Evolutionary conservation across 768 basidiomycete genomes (phyloP), one percentile per base, ranked within the genome.

Genomic region (Suillus decipiens): DNA sequence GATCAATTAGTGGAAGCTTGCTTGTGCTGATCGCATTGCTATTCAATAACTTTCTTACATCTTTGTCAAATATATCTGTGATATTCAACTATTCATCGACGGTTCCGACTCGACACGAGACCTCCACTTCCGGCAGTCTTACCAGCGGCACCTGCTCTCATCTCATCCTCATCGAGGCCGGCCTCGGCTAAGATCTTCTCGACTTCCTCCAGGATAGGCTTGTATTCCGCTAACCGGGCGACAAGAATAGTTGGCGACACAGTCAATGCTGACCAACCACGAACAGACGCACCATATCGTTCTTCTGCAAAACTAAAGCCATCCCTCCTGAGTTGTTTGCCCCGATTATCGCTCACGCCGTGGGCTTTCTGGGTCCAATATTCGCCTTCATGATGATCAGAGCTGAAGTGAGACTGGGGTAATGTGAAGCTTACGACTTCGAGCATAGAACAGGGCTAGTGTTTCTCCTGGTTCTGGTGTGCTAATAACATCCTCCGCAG

Each of bases 381-480:
- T 67, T 90, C 89, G 15, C 89, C 89, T 91, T 60, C n/a, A 24
- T 2, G 39, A 34, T 15, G 41, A 43, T 36, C 17, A 42, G 42
- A 1, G 6, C 17, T n/a, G 6, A 39, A 37, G 14, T 2, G 15
- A 37, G 62, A 42, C 31, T 42, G 34, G 9, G 5, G 15, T 36
- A n/a, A 0, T 14, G 10, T 2, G 42, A 8, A 24, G 80, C 89
- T 68, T 72, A 89, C 92, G 85, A 19, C 90, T 88, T 9, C 93
- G 86, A 6, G 89, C 86, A 68, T 94, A 96, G 72, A 96, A 96
- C 75, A 82, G 81, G 0, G 92, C 88, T 9, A 95, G 76, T 0
- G 90, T 90, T 73, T 96, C 95, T 12, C 93, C 92, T 0, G 93
- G 92, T 3, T 89, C 78, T 0, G 95, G 95, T 0, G 93, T 95